phyloP scores from a whole-genome alignment of 768 basidiomycete genomes.

The Tulasnella sp. region DNA sequence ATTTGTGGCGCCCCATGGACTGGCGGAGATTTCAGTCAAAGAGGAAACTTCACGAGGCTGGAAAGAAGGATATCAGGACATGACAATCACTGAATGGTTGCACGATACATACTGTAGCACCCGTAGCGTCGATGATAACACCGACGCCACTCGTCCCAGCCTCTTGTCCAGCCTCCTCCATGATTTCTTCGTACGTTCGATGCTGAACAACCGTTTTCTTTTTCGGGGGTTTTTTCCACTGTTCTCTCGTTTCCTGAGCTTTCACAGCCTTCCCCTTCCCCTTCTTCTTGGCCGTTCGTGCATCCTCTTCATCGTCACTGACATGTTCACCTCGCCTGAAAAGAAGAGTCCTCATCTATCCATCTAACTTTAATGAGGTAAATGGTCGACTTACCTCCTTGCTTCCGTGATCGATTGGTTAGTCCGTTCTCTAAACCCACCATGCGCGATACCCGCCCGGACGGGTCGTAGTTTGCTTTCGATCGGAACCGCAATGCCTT shows the following conservation, averaged over 20 bases:
- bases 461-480: slow-evolving; percentile 76
- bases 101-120: slow-evolving; percentile 67
- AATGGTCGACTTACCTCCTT: slow-evolving; percentile 36
- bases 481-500: slow-evolving; percentile 79
- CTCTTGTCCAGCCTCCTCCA: slow-evolving; percentile 72
- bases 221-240: slow-evolving; percentile 79
- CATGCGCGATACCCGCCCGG: slow-evolving; percentile 69
- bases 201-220: slow-evolving; percentile 77
- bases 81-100: too few relatives aligned
- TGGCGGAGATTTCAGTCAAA: slow-evolving; percentile 60
- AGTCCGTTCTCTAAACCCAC: slow-evolving; percentile 80
- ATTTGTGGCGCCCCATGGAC: slow-evolving; percentile 73
- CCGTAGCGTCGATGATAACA: slow-evolving; percentile 88
- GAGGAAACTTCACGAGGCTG: slow-evolving; percentile 83
- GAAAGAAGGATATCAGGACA: slow-evolving; percentile 4
- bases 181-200: slow-evolving; percentile 93
- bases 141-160: slow-evolving; percentile 45
- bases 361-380: background rate
- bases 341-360: background rate
- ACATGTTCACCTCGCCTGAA: slow-evolving; percentile 39
- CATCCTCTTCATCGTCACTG: slow-evolving; percentile 57
- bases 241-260: slow-evolving; percentile 47
- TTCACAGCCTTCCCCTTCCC: slow-evolving; percentile 42
- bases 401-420: slow-evolving; percentile 75
- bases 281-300: slow-evolving; percentile 30